These are phyloP conservation scores for Penicillium alfredii DNA, from an alignment of 495 filamentous ascomycete species.

Conservation along the genomic window DNA sequence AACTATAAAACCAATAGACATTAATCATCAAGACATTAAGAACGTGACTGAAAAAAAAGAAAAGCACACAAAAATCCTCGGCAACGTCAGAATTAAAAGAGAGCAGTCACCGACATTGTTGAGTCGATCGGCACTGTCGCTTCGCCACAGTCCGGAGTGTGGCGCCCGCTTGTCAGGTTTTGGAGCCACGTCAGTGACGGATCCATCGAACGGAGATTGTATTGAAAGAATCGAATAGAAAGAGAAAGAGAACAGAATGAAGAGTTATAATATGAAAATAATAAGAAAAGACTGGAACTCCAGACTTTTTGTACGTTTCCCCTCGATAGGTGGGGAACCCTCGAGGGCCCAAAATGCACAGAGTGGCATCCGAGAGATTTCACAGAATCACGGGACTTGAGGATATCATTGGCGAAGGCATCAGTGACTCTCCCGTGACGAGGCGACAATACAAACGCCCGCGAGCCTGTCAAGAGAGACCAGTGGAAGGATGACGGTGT, in stretches of 20 bases:
- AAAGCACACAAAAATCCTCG: too few relatives aligned
- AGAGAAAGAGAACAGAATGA: slow-evolving; percentile 4
- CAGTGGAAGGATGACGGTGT: too few relatives aligned
- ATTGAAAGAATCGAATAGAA: slow-evolving; percentile 7
- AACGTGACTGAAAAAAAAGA: too few relatives aligned
- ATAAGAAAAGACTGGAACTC: slow-evolving; percentile 3
- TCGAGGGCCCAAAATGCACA: slow-evolving; percentile 12
- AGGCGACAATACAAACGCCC: too few relatives aligned
- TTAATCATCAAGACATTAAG: too few relatives aligned
- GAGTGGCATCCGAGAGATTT: slow-evolving; percentile 26
- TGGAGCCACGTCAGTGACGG: slow-evolving; percentile 24
- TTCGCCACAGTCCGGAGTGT: slow-evolving; percentile 41
- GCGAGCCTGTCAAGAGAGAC: too few relatives aligned
- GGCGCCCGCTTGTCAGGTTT: slow-evolving; percentile 17
- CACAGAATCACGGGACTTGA: slow-evolving; percentile 24
- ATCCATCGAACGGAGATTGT: slow-evolving; percentile 4
- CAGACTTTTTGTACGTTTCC: slow-evolving; percentile 27
- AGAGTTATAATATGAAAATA: too few relatives aligned
- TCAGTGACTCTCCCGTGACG: slow-evolving; percentile 11
- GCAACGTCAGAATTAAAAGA: too few relatives aligned
- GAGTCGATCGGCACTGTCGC: slow-evolving; percentile 22
- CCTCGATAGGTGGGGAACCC: slow-evolving; percentile 12
- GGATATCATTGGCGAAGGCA: slow-evolving; percentile 28
- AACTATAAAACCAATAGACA: too few relatives aligned
- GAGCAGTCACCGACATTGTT: slow-evolving; percentile 14